These are phyloP conservation scores for Termitomyces sp. DNA, from an alignment of 768 basidiomycete species.

Conservation along the genomic window DNA sequence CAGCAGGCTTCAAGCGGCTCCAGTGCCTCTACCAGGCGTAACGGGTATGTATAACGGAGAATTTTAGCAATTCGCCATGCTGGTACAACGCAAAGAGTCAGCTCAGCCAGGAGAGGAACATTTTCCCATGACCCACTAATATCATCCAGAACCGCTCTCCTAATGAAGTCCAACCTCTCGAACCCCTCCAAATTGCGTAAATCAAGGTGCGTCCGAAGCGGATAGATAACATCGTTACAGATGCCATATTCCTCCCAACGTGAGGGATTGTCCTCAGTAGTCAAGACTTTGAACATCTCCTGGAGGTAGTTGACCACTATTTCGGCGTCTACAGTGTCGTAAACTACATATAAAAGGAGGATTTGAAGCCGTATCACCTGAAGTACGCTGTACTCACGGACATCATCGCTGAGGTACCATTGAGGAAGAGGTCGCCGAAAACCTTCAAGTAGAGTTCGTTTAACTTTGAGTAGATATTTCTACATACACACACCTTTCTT, in stretches of 20 bases:
- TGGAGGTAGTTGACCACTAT: slow-evolving; percentile 1
- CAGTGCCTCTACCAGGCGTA: neutral
- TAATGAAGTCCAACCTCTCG: neutral
- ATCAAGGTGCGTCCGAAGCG: neutral
- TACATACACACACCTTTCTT: neutral
- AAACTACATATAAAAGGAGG: neutral
- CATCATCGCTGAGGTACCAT: neutral
- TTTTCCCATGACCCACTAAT: no score
- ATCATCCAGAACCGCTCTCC: neutral
- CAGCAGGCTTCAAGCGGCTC: no score
- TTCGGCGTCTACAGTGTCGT: neutral
- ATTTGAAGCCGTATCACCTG: neutral
- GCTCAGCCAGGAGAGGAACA: no score
- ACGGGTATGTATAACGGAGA: neutral
- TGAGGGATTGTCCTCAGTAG: neutral
- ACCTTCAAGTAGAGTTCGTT: neutral
- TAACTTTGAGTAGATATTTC: neutral
- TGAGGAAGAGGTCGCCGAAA: neutral
- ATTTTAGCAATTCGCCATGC: neutral
- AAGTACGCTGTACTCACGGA: neutral
- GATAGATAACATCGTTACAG: neutral
- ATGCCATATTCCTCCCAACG: slow-evolving; percentile 6
- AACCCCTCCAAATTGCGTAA: neutral
- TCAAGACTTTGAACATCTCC: slow-evolving; percentile 3
- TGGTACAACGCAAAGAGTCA: neutral